Evolutionary conservation across 805 yeast species (phyloP).

Genomic region (Candida germanica): DNA sequence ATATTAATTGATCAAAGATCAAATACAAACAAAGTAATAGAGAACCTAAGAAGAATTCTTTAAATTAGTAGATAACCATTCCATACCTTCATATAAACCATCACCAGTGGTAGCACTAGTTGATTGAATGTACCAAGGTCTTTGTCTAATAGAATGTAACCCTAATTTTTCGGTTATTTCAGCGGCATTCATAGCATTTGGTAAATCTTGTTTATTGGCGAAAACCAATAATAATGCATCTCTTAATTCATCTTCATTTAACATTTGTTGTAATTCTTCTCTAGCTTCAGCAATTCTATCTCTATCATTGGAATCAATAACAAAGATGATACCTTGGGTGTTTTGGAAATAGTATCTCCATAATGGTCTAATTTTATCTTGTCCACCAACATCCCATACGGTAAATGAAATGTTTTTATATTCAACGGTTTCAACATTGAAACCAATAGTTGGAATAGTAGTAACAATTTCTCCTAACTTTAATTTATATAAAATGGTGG

Average conservation of each 20-base stretch:
- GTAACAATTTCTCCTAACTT: conserved; percentile 95
- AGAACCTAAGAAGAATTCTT: conserved; percentile 42
- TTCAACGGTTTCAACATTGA: conserved; percentile 96
- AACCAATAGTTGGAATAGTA: conserved; percentile 95
- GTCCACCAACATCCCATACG: conserved; percentile 99
- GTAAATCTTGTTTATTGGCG: conserved; percentile 98
- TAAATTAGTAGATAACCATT: conserved; percentile 91
- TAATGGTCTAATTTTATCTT: conserved; percentile 96
- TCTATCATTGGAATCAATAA: conserved; percentile 96
- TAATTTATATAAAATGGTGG: conserved; percentile 91
- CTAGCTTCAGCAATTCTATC: conserved; percentile 97
- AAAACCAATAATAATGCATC: conserved; percentile 93
- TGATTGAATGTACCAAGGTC: conserved; percentile 99
- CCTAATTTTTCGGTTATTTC: conserved; percentile 97
- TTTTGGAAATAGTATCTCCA: conserved; percentile 99
- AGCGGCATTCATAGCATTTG: conserved; percentile 98
- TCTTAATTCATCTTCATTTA: conserved; percentile 96
- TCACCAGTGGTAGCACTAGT: conserved; percentile 99
- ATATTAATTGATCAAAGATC: not conserved
- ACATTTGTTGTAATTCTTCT: conserved; percentile 97
- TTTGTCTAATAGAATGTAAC: conserved; percentile 93
- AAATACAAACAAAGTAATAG: not conserved
- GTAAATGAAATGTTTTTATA: conserved; percentile 95
- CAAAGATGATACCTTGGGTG: conserved; percentile 97
- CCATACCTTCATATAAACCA: conserved; percentile 96